phyloP scores from a whole-genome alignment of 2,329 filamentous ascomycete genomes.

The Fusarium robinianum region DNA sequence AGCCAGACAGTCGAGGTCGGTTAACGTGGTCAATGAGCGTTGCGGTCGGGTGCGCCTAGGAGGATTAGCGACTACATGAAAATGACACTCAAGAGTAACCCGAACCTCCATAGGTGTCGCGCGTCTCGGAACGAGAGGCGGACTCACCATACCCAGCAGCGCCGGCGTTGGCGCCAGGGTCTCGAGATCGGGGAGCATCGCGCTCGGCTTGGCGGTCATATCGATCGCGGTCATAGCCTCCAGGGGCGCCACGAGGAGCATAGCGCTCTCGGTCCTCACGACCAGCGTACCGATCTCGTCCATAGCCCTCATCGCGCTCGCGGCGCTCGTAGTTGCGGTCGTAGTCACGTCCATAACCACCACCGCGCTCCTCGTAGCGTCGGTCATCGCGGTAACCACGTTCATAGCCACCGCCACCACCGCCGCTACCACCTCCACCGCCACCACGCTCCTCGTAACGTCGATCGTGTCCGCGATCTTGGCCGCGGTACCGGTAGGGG shows the following conservation, averaged over 20 bases:
- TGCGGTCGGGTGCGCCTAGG: conserved; percentile 40
- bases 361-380: conserved; percentile 50
- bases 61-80: conserved; percentile 37
- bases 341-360: conserved; percentile 55
- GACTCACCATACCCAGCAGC: conserved; percentile 48
- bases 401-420: conserved; percentile 50
- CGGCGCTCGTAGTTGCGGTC: conserved; percentile 62
- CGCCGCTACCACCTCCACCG: conserved; percentile 48
- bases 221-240: conserved; percentile 54
- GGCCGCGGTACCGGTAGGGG: conserved; percentile 60
- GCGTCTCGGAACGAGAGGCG: conserved; percentile 49
- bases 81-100: conserved; percentile 26
- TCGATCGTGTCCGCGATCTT: conserved; percentile 50
- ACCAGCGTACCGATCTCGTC: conserved; percentile 47
- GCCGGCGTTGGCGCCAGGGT: conserved; percentile 43
- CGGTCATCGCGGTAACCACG: conserved; percentile 56
- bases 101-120: conserved; percentile 52
- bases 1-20: conserved; percentile 18
- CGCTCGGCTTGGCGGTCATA: conserved; percentile 54
- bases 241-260: conserved; percentile 42
- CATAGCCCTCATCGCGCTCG: conserved; percentile 45
- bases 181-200: conserved; percentile 47
- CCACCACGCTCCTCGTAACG: conserved; percentile 56
- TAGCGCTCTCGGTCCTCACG: conserved; percentile 54
- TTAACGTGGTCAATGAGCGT: conserved; percentile 30